phyloP scores from a whole-genome alignment of 2,329 filamentous ascomycete genomes.

The Penicillium sp. region DNA sequence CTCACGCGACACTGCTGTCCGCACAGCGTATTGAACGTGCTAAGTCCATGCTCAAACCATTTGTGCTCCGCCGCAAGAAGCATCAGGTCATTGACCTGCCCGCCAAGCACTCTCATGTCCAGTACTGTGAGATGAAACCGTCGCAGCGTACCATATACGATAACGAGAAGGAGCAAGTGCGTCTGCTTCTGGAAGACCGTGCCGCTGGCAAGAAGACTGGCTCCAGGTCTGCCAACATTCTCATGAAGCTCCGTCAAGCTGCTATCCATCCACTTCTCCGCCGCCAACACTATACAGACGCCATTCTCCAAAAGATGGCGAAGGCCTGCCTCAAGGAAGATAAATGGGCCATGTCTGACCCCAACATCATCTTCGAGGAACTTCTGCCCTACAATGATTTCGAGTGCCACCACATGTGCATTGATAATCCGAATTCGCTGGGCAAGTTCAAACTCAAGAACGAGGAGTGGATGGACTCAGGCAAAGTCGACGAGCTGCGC shows the following conservation, averaged over 20 bases:
- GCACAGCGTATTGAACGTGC: conserved; percentile 82
- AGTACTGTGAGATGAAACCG: conserved; percentile 75
- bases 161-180: conserved; percentile 62
- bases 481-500: conserved; percentile 80
- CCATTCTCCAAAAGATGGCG: conserved; percentile 72
- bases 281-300: conserved; percentile 73
- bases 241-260: conserved; percentile 90
- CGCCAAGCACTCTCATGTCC: conserved; percentile 71
- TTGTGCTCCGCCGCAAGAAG: conserved; percentile 92
- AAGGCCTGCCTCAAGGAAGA: conserved; percentile 72
- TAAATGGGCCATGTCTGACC: conserved; percentile 50
- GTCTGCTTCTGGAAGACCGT: conserved; percentile 59
- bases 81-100: conserved; percentile 87
- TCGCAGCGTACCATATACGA: conserved; percentile 73
- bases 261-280: conserved; percentile 90
- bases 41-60: conserved; percentile 88
- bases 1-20: conserved; percentile 78
- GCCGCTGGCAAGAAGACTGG: conserved; percentile 55
- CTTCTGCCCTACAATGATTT: conserved; percentile 58
- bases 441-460: conserved; percentile 58
- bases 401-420: conserved; percentile 59
- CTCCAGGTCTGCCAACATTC: conserved; percentile 61
- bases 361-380: conserved; percentile 55
- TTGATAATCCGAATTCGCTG: conserved; percentile 52
- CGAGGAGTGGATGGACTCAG: conserved; percentile 68